Percentiles rank a stretch among this genome's conserved stretches.
phyloP scores from a whole-genome alignment of 257 asterid genomes.

The Ilex asprella region DNA sequence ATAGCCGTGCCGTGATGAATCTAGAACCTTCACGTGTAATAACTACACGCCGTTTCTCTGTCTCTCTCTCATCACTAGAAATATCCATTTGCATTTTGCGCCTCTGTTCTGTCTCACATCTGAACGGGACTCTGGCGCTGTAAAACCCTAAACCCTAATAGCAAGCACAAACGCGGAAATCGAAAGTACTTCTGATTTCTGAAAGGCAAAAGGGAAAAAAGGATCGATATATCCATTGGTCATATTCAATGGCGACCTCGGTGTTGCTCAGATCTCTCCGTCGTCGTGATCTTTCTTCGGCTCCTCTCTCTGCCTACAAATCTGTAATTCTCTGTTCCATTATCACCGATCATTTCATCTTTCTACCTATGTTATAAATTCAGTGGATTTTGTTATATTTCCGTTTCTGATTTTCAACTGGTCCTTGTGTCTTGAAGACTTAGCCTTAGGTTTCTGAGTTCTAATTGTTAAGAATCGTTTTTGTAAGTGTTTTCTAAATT shows the following conservation, averaged over 20 bases:
- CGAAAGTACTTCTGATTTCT: background rate
- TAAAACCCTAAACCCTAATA: conserved; percentile 48
- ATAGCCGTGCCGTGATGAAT: conserved; percentile 3
- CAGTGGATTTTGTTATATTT: background rate
- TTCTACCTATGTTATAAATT: too few species aligned
- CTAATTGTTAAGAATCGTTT: too few species aligned
- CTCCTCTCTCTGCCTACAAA: conserved; percentile 40
- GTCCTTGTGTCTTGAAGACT: background rate
- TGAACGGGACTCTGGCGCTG: background rate
- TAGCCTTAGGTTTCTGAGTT: too few species aligned
- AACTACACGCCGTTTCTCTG: background rate
- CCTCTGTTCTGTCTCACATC: background rate
- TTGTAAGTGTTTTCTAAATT: too few species aligned
- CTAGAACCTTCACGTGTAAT: conserved; percentile 22
- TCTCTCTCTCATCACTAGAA: background rate
- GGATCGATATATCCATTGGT: background rate
- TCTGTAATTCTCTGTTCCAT: conserved; percentile 22
- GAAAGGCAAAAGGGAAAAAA: too few species aligned
- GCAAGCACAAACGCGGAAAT: background rate
- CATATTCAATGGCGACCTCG: conserved; percentile 45
- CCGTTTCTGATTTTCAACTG: background rate
- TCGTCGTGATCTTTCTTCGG: conserved; percentile 42
- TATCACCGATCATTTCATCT: background rate
- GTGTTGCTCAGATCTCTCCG: conserved; percentile 59
- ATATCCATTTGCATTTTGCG: too few species aligned